phyloP scores from a whole-genome alignment of 2,329 filamentous ascomycete species.

The Alternaria incomplexa region DNA sequence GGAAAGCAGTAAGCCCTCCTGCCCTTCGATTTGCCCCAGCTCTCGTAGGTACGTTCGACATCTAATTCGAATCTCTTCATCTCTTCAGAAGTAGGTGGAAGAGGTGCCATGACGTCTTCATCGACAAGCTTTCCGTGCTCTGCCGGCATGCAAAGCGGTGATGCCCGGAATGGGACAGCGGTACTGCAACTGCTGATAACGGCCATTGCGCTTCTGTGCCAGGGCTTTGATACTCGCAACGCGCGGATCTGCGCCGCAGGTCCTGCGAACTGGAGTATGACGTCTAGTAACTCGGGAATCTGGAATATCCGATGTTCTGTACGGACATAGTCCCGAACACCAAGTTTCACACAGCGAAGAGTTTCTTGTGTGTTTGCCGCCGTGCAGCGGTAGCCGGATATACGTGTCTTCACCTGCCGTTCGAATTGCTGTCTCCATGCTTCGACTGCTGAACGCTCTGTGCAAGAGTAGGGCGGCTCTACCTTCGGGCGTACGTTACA shows the following conservation, averaged over 20 bases:
- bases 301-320: neutral
- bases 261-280: neutral
- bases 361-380: neutral
- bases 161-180: neutral
- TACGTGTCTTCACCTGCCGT: neutral
- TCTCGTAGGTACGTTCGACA: neutral
- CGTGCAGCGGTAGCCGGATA: neutral
- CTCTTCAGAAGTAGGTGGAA: neutral
- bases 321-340: rapidly evolving
- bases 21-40: neutral
- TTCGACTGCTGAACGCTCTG: neutral
- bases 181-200: neutral
- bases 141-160: neutral
- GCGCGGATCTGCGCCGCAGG: neutral
- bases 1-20: neutral
- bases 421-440: neutral
- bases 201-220: no score
- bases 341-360: rapidly evolving
- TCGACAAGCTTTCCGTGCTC: neutral
- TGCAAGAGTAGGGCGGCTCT: neutral
- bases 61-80: neutral
- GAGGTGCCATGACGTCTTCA: neutral
- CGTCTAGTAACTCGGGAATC: neutral
- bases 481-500: neutral
- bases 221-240: neutral